Base-by-base conservation (phyloP, 1,139 yeast genomes). In the Pneumocystis carinii region DNA sequence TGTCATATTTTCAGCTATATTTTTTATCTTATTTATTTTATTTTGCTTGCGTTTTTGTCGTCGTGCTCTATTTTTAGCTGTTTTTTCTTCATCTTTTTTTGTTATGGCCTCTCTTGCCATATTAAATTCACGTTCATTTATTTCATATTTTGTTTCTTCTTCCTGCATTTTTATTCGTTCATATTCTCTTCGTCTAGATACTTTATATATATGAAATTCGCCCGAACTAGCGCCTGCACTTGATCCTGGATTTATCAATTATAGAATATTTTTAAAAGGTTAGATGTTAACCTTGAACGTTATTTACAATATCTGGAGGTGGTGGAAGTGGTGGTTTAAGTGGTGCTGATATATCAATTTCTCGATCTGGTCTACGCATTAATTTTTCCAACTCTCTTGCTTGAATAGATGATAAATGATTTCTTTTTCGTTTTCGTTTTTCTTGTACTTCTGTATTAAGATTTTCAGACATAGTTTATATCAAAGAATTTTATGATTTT, bases 221-320 rank as follows among this genome's bases (percentile, higher is more conserved):
- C 77, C 77, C 0, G 77, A 72, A 5, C 76, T 75, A 0, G 76
- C 75, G n/a, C 75, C 77, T 1, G 77, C 72, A 60, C 72, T 69
- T 1, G 76, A 72, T 10, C 55, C 55, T 48, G 14, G 32, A 24
- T 12, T 24, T 19, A 10, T 48, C 12, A 48, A 48, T 48, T 19
- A 5, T 32, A 8, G 14, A 24, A 48, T 48, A 7, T 48, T 7
- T 48, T 48, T 24, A 14, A 24, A 48, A 48, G 12, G 12, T 4
- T 12, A 12, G 29, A 48, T 10, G 10, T 48, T 24, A 48, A 2
- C 77, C 74, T 60, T 69, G 71, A 38, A 69, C 68, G 58, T 66
- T 67, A 29, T 63, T 68, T 29, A 68, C 67, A 24, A 69, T 59
- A 19, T 67, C 71, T 14, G 69, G 66, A 59, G 69, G 68, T 1